These are phyloP conservation scores for Aspergillus wentii DNA, from an alignment of 495 filamentous ascomycete genomes.

Conservation along the genomic window DNA sequence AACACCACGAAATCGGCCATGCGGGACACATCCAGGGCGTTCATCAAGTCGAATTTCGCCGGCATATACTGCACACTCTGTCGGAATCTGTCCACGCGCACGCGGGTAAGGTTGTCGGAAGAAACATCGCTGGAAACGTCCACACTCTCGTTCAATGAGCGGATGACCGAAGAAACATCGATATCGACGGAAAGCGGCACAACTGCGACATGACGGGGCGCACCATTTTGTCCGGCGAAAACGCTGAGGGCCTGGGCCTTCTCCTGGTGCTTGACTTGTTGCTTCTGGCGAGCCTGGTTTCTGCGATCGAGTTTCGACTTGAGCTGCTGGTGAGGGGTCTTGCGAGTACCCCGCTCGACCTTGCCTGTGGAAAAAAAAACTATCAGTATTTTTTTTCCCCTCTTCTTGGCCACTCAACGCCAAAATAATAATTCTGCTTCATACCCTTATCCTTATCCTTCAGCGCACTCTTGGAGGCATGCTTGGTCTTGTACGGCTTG, in stretches of 20 bases:
- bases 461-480: conserved; percentile 81
- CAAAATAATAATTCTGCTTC: conserved; percentile 1
- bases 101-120: conserved; percentile 51
- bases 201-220: conserved; percentile 86
- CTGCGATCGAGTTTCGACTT: conserved; percentile 95
- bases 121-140: conserved; percentile 68
- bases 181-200: conserved; percentile 74
- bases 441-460: conserved; percentile 80
- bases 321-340: conserved; percentile 89
- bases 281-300: conserved; percentile 87
- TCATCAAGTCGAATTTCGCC: conserved; percentile 63
- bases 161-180: conserved; percentile 61
- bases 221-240: conserved; percentile 79
- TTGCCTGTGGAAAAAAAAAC: conserved; percentile 51
- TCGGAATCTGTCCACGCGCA: conserved; percentile 83
- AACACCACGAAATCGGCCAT: conserved; percentile 87
- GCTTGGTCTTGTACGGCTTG: conserved; percentile 87
- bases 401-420: background rate
- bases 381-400: too few species aligned
- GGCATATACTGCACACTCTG: conserved; percentile 84
- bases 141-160: conserved; percentile 67
- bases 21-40: conserved; percentile 77
- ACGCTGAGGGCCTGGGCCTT: conserved; percentile 69
- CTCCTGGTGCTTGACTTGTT: conserved; percentile 73
- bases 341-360: conserved; percentile 63